Base-by-base conservation (phyloP, 257 asterid genomes). In the Datura wrightii region DNA sequence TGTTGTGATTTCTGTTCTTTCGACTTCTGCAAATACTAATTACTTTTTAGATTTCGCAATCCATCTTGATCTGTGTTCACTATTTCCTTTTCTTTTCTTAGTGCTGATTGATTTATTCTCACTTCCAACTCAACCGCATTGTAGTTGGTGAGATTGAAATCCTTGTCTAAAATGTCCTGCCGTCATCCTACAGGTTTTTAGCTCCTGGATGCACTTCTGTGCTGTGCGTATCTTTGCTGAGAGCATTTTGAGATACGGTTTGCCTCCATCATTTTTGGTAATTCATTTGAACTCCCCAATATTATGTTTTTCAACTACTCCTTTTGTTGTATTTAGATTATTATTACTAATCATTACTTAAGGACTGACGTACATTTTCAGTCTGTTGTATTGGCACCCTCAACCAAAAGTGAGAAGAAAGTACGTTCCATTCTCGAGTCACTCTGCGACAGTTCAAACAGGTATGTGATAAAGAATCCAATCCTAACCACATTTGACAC, bases 201-300 rank as follows among this genome's bases (percentile, higher is more conserved):
- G 91, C 93, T 95, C 99, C 86, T 95, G 99, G 98, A 95, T 94
- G 99, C 98, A 93, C 88, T 94, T 94, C 85, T 92, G 98, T 87
- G 98, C 98, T 85, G 97, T 93, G 72, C 97, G 98, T 81, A 90
- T 93, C 87, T 94, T 92, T 88, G 89, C 91, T 56, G 98, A 94
- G 87, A 96, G 97, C 95, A 93, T 95, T 89, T 89, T 96, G 84
- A 93, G 98, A 88, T 96, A 94, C 55, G 96, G 98, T 63, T 93
- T 92, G 82, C 97, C 97, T 15, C 98, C 95, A 53, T 89, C 95
- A 18, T 94, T 90, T 83, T 89, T 90, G 93, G 93, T 90, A 89
- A 85, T 65, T n/a, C 24, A 80, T 69, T 80, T 79, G 59, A 69
- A 53, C 81, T 15, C 41, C 19, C 80, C 44, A 14, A 10, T 59